A percentile compares a stretch with the other conserved stretches of the same genome.
These are phyloP conservation scores for Agaricus blazei DNA, from an alignment of 768 basidiomycete genomes.

Conservation along the genomic window DNA sequence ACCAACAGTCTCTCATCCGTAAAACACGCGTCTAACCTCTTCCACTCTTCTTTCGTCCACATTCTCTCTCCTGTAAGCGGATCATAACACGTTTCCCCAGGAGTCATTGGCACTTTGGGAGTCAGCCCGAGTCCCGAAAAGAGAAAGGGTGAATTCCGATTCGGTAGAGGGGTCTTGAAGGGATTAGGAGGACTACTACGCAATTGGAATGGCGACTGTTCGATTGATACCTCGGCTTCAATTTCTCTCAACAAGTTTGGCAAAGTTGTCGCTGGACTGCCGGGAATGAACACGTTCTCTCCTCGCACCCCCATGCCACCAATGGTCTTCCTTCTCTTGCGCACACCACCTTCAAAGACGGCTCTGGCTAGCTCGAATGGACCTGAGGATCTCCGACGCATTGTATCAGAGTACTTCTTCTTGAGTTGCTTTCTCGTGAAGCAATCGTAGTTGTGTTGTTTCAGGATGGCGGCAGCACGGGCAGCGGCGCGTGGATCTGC, in stretches of 20 bases:
- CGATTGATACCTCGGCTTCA: slow-evolving; percentile 40
- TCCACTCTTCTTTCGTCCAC: slow-evolving; percentile 82
- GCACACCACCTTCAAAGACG: slow-evolving; percentile 24
- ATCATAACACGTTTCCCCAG: slow-evolving; percentile 8
- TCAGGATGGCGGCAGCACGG: slow-evolving; percentile 88
- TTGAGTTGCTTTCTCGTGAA: slow-evolving; percentile 46
- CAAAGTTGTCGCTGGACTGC: slow-evolving; percentile 48
- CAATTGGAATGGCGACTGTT: slow-evolving; percentile 8
- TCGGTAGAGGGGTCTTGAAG: slow-evolving; percentile 23
- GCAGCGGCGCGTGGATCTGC: slow-evolving; percentile 85
- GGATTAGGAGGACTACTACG: slow-evolving; percentile 7
- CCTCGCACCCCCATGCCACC: slow-evolving; percentile 38
- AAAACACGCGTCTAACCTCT: slow-evolving; percentile 71
- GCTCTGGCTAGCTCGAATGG: slow-evolving; percentile 12
- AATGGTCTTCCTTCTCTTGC: slow-evolving; percentile 27
- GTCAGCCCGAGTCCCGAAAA: background rate
- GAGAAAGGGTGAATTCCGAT: background rate
- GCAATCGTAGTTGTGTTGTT: slow-evolving; percentile 88
- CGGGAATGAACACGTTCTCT: slow-evolving; percentile 51
- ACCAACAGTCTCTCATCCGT: slow-evolving; percentile 61
- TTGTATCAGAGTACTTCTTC: slow-evolving; percentile 23
- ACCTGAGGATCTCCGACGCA: slow-evolving; percentile 26
- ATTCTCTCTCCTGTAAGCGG: slow-evolving; percentile 17
- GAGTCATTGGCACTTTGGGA: slow-evolving; percentile 5
- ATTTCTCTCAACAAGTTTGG: slow-evolving; percentile 55